Evolutionary conservation across 768 basidiomycete species (phyloP).

Genomic region (Trametes maxima): DNA sequence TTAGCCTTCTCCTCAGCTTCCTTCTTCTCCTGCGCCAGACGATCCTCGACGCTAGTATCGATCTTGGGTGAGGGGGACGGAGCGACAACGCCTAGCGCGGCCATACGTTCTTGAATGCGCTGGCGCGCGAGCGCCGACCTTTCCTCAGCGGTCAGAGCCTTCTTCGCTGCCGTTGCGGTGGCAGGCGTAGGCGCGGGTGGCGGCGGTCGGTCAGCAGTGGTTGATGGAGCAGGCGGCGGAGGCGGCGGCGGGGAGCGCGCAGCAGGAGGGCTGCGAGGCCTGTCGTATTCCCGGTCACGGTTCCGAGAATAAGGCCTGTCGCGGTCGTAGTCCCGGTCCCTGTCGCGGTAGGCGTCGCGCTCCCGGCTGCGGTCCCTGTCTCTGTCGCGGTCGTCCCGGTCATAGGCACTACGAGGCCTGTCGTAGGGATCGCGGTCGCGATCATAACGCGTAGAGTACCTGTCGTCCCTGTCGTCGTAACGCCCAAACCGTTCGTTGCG

Average conservation of each 20-base stretch:
- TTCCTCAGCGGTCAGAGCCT: slow-evolving; percentile 80
- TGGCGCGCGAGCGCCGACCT: slow-evolving; percentile 79
- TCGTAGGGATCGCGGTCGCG: slow-evolving; percentile 38
- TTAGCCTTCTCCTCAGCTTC: slow-evolving; percentile 88
- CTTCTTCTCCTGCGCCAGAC: slow-evolving; percentile 82
- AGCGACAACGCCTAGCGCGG: slow-evolving; percentile 73
- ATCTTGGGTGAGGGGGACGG: slow-evolving; percentile 50
- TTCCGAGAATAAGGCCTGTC: slow-evolving; percentile 41
- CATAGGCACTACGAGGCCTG: slow-evolving; percentile 33
- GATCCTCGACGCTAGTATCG: slow-evolving; percentile 82
- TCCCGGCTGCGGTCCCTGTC: slow-evolving; percentile 45
- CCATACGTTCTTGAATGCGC: slow-evolving; percentile 82
- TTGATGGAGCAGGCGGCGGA: slow-evolving; percentile 48
- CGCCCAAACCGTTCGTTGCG: slow-evolving; percentile 81
- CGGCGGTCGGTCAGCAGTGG: slow-evolving; percentile 43
- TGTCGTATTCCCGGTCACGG: slow-evolving; percentile 42
- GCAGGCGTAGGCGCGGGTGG: slow-evolving; percentile 59
- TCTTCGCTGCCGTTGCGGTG: slow-evolving; percentile 62
- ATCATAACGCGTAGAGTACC: slow-evolving; percentile 44
- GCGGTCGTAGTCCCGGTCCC: slow-evolving; percentile 38
- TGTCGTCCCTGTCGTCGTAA: slow-evolving; percentile 54
- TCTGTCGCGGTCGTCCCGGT: slow-evolving; percentile 36
- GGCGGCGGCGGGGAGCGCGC: slow-evolving; percentile 52
- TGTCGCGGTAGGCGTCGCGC: slow-evolving; percentile 40
- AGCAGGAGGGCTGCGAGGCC: slow-evolving; percentile 40